Evolutionary conservation across 1,139 yeast species (phyloP), one percentile per base, ranked within the genome.

Genomic region (Pichia sp.): DNA sequence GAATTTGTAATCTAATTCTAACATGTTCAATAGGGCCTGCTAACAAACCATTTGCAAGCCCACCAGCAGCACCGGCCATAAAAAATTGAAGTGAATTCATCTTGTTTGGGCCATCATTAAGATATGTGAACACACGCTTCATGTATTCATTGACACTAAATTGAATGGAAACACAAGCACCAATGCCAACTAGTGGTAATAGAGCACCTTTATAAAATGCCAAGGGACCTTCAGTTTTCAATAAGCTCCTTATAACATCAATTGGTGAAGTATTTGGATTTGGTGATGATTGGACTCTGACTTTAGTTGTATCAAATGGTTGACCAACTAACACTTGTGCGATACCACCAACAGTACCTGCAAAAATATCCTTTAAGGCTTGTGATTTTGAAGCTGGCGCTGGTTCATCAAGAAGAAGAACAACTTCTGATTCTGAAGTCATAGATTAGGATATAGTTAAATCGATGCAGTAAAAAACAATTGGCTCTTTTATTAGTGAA

Each of bases 251-350:
- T 38, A 88, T 80, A 7, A 88, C 96, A 59, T 87, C 95, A 44
- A 79, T 60, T 0, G 96, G 84, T 3, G 63, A 56, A 15, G 69
- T 69, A 58, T 86, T 86, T 24, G 82, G 79, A 4, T 94, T 92
- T 42, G 79, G 82, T 1, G 88, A 80, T 9, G 92, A 82, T 62
- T 90, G 97, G 43, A 90, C 72, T 54, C 97, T 76, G 36, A 90
- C 97, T 66, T 89, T 90, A 42, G 94, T 87, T 12, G 96, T 87
- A 65, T 90, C 97, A 60, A 90, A 90, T 13, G 97, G 97, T 67
- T 90, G 97, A 30, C 97, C 97, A n/a, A 85, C 87, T 42, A 90
- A 71, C 15, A 90, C 97, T 68, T 90, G 97, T 16, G 96, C 89
- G 42, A 90, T 79, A 51, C 97, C 97, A 52, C 97, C 97, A 62